Conservation (phyloP, 208 protist species). For the Trypanosoma cruzi region DNA sequence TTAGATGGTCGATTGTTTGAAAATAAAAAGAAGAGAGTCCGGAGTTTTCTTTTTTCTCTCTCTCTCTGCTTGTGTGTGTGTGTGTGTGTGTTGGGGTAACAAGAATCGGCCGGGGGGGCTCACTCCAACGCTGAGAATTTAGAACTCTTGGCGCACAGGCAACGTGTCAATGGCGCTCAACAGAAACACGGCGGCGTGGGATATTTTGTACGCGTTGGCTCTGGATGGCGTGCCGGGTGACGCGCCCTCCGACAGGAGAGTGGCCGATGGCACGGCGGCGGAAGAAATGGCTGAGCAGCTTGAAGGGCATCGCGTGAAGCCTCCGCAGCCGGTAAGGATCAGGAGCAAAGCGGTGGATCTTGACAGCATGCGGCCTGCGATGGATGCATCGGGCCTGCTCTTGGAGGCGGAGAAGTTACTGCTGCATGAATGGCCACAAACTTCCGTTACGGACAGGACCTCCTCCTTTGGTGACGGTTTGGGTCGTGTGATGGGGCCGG, state of each 20-base stretch:
- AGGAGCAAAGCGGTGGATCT: neutral
- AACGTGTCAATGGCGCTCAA: neutral
- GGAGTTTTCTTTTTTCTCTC: constrained; percentile 8
- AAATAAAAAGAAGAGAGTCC: no score
- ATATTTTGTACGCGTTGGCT: neutral
- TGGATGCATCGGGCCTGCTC: constrained; percentile 13
- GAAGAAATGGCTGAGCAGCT: neutral
- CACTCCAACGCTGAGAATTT: no score
- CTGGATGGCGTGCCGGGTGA: neutral
- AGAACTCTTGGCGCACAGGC: no score
- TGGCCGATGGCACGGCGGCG: neutral
- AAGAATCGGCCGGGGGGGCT: no score
- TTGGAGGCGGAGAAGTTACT: constrained; percentile 20
- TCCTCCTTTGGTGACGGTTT: no score
- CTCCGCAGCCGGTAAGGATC: neutral
- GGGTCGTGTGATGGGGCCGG: no score
- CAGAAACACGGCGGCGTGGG: neutral
- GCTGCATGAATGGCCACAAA: no score
- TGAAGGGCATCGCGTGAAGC: no score
- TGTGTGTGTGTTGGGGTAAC: no score
- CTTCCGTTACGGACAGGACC: no score
- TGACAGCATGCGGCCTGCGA: neutral
- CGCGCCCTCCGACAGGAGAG: neutral
- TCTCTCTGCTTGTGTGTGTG: no score
- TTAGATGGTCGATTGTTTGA: constrained; percentile 17